Base-by-base conservation (phyloP, 2,329 filamentous ascomycete genomes). In the Sclerotinia subarctica region DNA sequence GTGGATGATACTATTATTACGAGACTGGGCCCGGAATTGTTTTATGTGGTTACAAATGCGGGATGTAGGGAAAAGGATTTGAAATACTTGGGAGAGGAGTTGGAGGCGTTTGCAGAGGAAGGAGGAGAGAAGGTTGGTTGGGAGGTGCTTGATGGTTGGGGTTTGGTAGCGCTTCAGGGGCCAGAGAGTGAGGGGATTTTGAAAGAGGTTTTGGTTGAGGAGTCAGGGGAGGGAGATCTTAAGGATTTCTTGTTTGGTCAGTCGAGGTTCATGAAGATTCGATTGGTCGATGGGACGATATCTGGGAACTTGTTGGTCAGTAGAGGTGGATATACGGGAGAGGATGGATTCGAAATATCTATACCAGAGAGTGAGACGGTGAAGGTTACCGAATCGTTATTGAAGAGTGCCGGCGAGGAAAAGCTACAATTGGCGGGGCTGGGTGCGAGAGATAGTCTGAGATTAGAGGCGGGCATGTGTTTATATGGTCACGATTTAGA, bases 401-500 rank as follows among this genome's bases (percentile, higher is more conserved):
- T 78, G 24, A 80, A 82, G 54, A 76, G 74, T 53, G 89, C 89
- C 35, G 86, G 88, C 15, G 80, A 83, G 3, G 83, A 85, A 70
- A 81, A 80, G 64, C 82, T 97, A 21, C 90, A 90, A 76, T 86
- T 97, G 57, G 93, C 94, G 2, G 95, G 95, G 3, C 86, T 99
- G 0, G 95, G 94, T 13, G 93, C 95, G 2, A 88, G 95, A 72
- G 95, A 99, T 79, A 96, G 91, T 70, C 87, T 99, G 69, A 89
- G 95, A 58, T 88, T 99, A 42, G 95, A 99, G 82, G 95, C 95
- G 0, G 95, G 95, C 70, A 96, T 99, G 94, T 99, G 95, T 80
- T 85, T 99, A n/a, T 99, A 99, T 81, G 95, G 95, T n/a, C 93
- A 98, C 81, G 95, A 99, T 79, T 86, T 99, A 49, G 89, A 96